phyloP scores from a whole-genome alignment of 148 eudicot genomes.

The Fagopyrum esculentum region DNA sequence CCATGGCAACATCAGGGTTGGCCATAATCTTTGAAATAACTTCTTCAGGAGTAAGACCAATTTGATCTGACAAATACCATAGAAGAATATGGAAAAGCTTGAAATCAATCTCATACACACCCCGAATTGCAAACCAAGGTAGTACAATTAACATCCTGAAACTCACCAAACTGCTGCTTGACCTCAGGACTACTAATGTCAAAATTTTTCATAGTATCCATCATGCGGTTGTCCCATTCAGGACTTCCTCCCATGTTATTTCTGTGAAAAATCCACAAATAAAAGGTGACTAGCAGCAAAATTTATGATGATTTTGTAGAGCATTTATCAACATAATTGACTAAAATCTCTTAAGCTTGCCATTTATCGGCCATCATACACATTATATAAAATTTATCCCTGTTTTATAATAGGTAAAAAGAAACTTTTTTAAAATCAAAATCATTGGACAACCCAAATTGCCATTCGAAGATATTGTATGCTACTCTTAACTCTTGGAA shows the following conservation, averaged over 20 bases:
- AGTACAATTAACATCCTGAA: neutral
- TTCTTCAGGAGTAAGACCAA: slow-evolving; percentile 93
- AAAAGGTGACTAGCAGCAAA: neutral
- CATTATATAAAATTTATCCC: neutral
- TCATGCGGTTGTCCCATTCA: slow-evolving; percentile 65
- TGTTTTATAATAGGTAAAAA: neutral
- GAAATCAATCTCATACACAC: neutral
- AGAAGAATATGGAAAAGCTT: neutral
- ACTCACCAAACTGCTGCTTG: slow-evolving; percentile 83
- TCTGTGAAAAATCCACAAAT: slow-evolving; percentile 24
- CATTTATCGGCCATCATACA: neutral
- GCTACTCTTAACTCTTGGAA: neutral
- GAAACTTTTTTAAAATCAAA: neutral
- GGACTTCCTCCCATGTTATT: slow-evolving; percentile 70
- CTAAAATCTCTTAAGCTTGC: neutral
- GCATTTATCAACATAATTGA: neutral
- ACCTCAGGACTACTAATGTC: slow-evolving; percentile 89
- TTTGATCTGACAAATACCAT: slow-evolving; percentile 52
- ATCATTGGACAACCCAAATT: neutral
- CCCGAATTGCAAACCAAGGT: neutral
- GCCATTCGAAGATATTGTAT: neutral
- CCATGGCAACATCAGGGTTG: slow-evolving; percentile 95
- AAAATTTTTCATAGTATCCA: slow-evolving; percentile 67
- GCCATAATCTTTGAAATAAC: slow-evolving; percentile 93
- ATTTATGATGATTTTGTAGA: neutral